These are phyloP conservation scores for Ascochyta viciae-villosae DNA, from an alignment of 2,329 filamentous ascomycete genomes.

Conservation along the genomic window DNA sequence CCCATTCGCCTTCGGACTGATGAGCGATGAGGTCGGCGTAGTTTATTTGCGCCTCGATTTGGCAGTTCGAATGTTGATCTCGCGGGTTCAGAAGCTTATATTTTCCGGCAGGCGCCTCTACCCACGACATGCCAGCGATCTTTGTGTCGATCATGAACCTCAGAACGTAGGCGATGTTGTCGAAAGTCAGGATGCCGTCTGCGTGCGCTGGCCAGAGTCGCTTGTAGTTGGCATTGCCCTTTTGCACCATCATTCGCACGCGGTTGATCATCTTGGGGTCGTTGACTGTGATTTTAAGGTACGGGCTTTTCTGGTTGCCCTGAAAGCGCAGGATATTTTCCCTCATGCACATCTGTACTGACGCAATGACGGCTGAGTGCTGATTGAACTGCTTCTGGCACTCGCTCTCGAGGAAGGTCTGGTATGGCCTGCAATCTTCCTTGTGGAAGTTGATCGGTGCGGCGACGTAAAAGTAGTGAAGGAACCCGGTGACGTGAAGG, in stretches of 20 bases:
- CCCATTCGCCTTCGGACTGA: conserved; percentile 90
- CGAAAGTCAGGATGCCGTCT: conserved; percentile 84
- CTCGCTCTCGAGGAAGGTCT: conserved; percentile 79
- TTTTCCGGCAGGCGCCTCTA: conserved; percentile 77
- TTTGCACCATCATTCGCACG: conserved; percentile 78
- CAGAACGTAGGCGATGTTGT: conserved; percentile 93
- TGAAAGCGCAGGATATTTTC: conserved; percentile 96
- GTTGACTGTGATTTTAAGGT: conserved; percentile 89
- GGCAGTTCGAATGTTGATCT: conserved; percentile 86
- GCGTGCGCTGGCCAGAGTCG: conserved; percentile 74
- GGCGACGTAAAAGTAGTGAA: conserved; percentile 93
- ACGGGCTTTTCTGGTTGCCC: conserved; percentile 89
- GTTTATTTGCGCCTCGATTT: conserved; percentile 89
- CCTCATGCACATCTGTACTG: conserved; percentile 79
- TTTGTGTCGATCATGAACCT: conserved; percentile 98
- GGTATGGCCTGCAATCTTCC: conserved; percentile 79
- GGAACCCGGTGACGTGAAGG: conserved; percentile 93
- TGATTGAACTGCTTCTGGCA: conserved; percentile 64
- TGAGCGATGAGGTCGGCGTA: conserved; percentile 87
- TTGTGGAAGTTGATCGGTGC: conserved; percentile 83
- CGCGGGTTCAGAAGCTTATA: conserved; percentile 73
- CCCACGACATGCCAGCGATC: conserved; percentile 97
- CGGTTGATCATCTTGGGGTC: conserved; percentile 85
- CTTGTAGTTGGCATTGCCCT: conserved; percentile 84
- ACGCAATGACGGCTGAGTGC: conserved; percentile 76